phyloP scores from a whole-genome alignment of 805 yeast genomes.

The Saccharomycopsis vini region DNA sequence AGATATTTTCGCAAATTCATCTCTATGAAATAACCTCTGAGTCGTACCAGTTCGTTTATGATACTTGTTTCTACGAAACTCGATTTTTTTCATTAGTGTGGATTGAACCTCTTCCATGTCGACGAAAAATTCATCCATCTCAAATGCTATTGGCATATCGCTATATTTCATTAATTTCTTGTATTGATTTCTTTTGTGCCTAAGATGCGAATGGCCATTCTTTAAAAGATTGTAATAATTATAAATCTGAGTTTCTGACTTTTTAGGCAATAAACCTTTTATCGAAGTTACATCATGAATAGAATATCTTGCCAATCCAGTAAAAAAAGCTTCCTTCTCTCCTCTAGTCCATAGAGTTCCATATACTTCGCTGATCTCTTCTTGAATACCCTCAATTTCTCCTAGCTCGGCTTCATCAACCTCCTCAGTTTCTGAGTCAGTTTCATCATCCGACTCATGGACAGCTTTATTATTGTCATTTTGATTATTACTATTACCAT shows the following conservation, averaged over 20 bases:
- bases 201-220: conserved; percentile 22
- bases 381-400: neutral
- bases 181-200: conserved; percentile 12
- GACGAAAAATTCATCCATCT: conserved; percentile 37
- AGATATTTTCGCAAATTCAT: no score
- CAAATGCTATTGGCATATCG: conserved; percentile 45
- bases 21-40: no score
- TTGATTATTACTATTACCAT: no score
- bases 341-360: conserved; percentile 35
- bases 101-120: conserved; percentile 28
- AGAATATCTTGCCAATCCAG: conserved; percentile 38
- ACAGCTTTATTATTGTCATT: neutral
- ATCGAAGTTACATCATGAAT: conserved; percentile 39
- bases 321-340: conserved; percentile 47
- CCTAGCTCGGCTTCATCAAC: neutral
- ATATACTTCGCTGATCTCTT: neutral
- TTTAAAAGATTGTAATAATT: conserved; percentile 36
- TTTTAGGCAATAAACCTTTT: conserved; percentile 30
- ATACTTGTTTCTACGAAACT: no score
- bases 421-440: neutral
- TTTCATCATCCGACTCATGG: neutral
- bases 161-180: conserved; percentile 28
- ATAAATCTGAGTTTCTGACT: conserved; percentile 36
- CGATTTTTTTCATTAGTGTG: no score
- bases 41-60: no score